Evolutionary conservation across 139 green algal genomes (phyloP), one percentile per base, ranked within the genome.

Genomic region (Haematococcus sp.): DNA sequence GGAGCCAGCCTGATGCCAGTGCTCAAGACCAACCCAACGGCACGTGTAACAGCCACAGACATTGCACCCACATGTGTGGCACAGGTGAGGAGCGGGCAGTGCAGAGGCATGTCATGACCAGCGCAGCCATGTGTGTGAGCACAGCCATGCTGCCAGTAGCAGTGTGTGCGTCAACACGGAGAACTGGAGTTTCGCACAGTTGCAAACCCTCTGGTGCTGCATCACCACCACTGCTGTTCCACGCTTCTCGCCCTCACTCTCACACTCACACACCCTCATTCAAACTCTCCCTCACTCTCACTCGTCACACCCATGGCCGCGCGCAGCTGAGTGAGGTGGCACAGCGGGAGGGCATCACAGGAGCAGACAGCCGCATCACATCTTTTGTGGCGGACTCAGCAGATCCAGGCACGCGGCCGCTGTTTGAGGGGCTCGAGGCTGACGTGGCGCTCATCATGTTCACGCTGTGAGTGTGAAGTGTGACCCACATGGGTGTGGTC

Each of bases 381-480:
- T 72, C 79, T 22, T 88, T 86, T 66, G 63, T 78, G 19, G 84
- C 78, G 7, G 84, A 91, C 56, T 81, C 82, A 1, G 68, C 82
- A 1, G 72, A 84, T 61, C 77, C 76, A 2, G 46, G 31, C 4
- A 40, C 69, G 16, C 60, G 28, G 1, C 30, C 27, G 7, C 19
- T 25, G 19, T 79, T 88, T 32, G 52, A 71, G 0, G 63, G 56
- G 3, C 56, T 66, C n/a, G 31, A 35, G 1, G 84, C 79, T 7
- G 87, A 94, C 70, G 73, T 68, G 3, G 65, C 81, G 23, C 82
- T 96, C 59, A 87, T 95, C 44, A 84, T 95, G 61, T 96, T 96
- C 74, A 94, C 90, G 1, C 84, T 96, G 35, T 90, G 82, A 0
- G 91, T 49, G 40, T 49, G 40, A 11, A 49, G 7, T 49, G 40